Conservation (phyloP, 2,329 filamentous ascomycete species). For the Colletotrichum musae region DNA sequence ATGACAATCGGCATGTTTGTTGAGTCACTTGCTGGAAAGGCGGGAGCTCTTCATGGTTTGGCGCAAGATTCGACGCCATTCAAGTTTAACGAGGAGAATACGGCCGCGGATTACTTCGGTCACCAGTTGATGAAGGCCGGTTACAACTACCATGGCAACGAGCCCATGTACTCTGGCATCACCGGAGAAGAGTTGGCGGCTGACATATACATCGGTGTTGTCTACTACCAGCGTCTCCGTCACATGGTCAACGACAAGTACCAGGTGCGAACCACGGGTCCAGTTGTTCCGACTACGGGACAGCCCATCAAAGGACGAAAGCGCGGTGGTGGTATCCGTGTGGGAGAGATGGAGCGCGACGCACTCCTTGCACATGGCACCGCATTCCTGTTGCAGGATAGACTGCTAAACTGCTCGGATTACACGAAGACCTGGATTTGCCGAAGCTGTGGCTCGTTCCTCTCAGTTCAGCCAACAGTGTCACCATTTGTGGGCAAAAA, state of each 20-base stretch:
- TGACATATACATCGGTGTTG: conserved; percentile 96
- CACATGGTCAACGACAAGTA: conserved; percentile 99
- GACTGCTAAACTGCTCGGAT: conserved; percentile 97
- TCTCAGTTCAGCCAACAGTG: conserved; percentile 87
- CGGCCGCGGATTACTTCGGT: conserved; percentile 94
- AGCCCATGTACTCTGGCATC: conserved; percentile 98
- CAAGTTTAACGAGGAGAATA: conserved; percentile 92
- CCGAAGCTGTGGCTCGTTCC: conserved; percentile 88
- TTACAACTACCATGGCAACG: conserved; percentile 98
- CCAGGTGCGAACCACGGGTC: conserved; percentile 96
- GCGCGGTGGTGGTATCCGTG: conserved; percentile 97
- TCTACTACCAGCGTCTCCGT: conserved; percentile 97
- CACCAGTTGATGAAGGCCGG: conserved; percentile 95
- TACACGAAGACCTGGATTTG: conserved; percentile 93
- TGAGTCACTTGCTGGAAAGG: conserved; percentile 95
- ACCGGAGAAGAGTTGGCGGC: conserved; percentile 94
- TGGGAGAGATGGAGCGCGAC: conserved; percentile 99
- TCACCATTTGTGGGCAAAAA: conserved; percentile 76
- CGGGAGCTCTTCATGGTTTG: conserved; percentile 93
- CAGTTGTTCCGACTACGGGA: conserved; percentile 89
- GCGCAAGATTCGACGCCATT: conserved; percentile 97
- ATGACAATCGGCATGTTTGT: conserved; percentile 99
- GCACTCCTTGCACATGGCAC: conserved; percentile 95
- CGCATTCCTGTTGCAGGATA: conserved; percentile 94
- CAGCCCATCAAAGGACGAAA: conserved; percentile 98